These are phyloP conservation scores for Phyllostachys edulis DNA, from an alignment of 176 grass and related monocot genomes.

Conservation along the genomic window DNA sequence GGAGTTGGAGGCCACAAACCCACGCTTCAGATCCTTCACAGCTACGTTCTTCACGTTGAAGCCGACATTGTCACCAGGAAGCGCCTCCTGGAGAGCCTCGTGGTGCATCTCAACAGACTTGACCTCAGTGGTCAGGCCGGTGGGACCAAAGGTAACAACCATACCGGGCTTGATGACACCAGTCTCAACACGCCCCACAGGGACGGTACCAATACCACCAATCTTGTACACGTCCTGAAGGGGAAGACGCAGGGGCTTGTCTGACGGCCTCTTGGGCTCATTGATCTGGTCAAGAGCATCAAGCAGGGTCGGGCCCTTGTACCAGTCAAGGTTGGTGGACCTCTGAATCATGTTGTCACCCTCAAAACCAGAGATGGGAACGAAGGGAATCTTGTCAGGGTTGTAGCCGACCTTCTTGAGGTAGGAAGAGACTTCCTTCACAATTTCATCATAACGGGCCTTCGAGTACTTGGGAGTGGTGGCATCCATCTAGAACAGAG, in stretches of 20 bases:
- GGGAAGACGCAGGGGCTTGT: slow-evolving; percentile 94
- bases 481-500: slow-evolving; percentile 61
- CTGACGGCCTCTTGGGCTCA: slow-evolving; percentile 82
- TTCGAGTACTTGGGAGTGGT: slow-evolving; percentile 86
- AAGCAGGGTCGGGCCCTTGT: slow-evolving; percentile 81
- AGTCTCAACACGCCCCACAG: slow-evolving; percentile 79
- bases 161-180: slow-evolving; percentile 79
- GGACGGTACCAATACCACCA: slow-evolving; percentile 86
- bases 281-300: slow-evolving; percentile 81
- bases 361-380: slow-evolving; percentile 43
- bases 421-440: slow-evolving; percentile 77
- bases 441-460: slow-evolving; percentile 76
- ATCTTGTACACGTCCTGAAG: slow-evolving; percentile 99
- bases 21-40: slow-evolving; percentile 89
- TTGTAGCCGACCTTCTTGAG: too few species aligned
- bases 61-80: slow-evolving; percentile 75
- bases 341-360: slow-evolving; percentile 93
- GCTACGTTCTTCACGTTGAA: slow-evolving; percentile 93
- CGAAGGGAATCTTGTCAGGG: too few species aligned
- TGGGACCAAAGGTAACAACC: slow-evolving; percentile 80
- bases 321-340: slow-evolving; percentile 87
- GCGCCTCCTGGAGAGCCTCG: slow-evolving; percentile 71
- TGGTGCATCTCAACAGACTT: slow-evolving; percentile 99
- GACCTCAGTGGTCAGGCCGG: slow-evolving; percentile 75
- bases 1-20: slow-evolving; percentile 79